phyloP scores from a whole-genome alignment of 2,329 filamentous ascomycete species.

The Colletotrichum costaricense region DNA sequence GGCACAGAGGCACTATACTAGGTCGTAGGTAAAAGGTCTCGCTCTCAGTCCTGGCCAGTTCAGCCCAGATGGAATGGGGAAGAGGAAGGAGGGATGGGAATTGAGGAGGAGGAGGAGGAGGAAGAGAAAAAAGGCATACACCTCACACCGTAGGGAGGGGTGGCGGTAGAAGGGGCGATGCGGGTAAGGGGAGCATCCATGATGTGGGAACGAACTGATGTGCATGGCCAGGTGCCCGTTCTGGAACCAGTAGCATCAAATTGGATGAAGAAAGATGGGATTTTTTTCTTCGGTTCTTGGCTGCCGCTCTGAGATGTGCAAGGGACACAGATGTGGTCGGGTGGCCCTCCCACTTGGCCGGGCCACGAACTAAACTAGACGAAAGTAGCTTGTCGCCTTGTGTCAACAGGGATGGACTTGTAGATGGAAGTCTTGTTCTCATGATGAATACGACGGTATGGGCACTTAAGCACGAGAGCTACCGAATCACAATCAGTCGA shows the following conservation, averaged over 20 bases:
- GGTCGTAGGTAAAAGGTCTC: too few relatives aligned
- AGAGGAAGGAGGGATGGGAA: background rate
- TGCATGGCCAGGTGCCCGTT: slow-evolving; percentile 32
- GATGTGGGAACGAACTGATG: slow-evolving; percentile 30
- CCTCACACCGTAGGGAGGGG: background rate
- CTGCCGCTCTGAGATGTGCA: slow-evolving; percentile 27
- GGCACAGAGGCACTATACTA: too few relatives aligned
- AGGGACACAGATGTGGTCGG: slow-evolving; percentile 29
- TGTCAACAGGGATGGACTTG: background rate
- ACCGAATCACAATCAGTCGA: background rate
- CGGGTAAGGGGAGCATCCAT: slow-evolving; percentile 30
- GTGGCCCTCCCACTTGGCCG: slow-evolving; percentile 27
- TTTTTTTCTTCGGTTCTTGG: slow-evolving; percentile 35
- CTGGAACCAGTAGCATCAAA: slow-evolving; percentile 32
- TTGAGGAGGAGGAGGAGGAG: too few relatives aligned
- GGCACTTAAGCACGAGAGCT: background rate
- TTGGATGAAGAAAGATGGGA: slow-evolving; percentile 36
- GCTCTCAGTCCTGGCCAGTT: background rate
- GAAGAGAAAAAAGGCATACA: too few relatives aligned
- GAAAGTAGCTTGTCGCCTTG: background rate
- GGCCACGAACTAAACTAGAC: slow-evolving; percentile 15
- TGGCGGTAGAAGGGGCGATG: slow-evolving; percentile 29
- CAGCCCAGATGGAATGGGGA: slow-evolving; percentile 19
- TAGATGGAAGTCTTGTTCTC: background rate
- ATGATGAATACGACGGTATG: background rate